Base-by-base conservation (phyloP, 73 alveolate genomes). In the Loxodes magnus region DNA sequence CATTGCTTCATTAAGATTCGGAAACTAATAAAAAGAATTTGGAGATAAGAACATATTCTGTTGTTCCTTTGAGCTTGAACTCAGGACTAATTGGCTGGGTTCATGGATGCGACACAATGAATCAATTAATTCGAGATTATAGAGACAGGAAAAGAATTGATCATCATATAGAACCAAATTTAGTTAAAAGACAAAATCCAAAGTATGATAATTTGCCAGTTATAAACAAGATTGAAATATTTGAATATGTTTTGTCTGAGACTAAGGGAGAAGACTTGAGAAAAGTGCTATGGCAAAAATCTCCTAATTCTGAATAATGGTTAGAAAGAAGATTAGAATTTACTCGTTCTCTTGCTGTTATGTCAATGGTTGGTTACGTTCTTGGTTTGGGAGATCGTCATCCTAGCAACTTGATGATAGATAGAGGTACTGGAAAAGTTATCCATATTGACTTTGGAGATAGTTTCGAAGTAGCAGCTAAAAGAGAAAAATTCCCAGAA, bases 351-450 rank as follows among this genome's bases (percentile, higher is more conserved):
- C 67, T 93, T 25, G 97, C 98, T 2, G 95, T 93, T 3, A 90
- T 86, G 96, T 86, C 97, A 6, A 89, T 93, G 89, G 98, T 88
- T 4, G 99, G 99, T 25, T 95, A 89, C 78, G 87, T 95, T 24
- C 79, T 95, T 30, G 99, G 99, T 19, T 74, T 95, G 29, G 99
- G 99, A 12, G 99, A 95, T 64, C 84, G 99, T 30, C 99, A 95
- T 67, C 98, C 98, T 15, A 77, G 94, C 38, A 95, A 95, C 62
- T 76, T 95, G 60, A 90, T 95, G 98, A 84, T 95, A 9, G 98
- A 95, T 50, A 69, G 95, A 70, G 35, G 52, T 37, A 55, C 68
- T 0, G 99, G 99, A 3, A 94, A 95, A 58, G 70, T 90, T 14
- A 86, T 95, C 17, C 98, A 95, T 74, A 95, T 95, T 53, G 99